Conservation (phyloP, 768 basidiomycete species). For the Suillus luteus region DNA sequence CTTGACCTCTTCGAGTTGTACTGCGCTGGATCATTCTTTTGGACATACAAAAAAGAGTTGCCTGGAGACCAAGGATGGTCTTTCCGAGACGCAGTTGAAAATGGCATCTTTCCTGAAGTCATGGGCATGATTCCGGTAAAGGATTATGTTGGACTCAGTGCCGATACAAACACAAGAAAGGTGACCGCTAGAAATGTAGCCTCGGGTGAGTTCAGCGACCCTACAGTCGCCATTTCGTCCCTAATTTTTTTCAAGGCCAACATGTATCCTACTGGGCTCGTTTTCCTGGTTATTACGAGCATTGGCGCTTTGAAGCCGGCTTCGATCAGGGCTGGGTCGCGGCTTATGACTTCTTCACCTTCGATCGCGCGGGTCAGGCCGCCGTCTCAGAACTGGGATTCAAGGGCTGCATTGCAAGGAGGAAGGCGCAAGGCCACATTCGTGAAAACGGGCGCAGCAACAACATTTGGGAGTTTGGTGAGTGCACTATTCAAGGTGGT, state of each 20-base stretch:
- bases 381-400: conserved; percentile 64
- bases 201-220: conserved; percentile 27
- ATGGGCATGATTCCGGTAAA: conserved; percentile 45
- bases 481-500: conserved; percentile 19
- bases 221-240: conserved; percentile 20
- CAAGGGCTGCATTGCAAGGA: conserved; percentile 56
- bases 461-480: conserved; percentile 70
- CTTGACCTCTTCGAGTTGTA: conserved; percentile 60
- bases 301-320: conserved; percentile 67
- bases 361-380: conserved; percentile 20
- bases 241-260: conserved; percentile 31
- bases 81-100: conserved; percentile 61
- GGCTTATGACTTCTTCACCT: conserved; percentile 54
- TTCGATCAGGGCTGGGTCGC: conserved; percentile 75
- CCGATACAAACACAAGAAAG: conserved; percentile 28
- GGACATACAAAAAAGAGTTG: conserved; percentile 77
- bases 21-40: conserved; percentile 81
- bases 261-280: conserved; percentile 47
- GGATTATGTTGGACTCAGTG: conserved; percentile 19
- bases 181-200: conserved; percentile 35
- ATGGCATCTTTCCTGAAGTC: conserved; percentile 59
- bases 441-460: conserved; percentile 38
- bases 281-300: conserved; percentile 60
- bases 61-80: conserved; percentile 76
- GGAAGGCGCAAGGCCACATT: conserved; percentile 47